Evolutionary conservation across 768 basidiomycete genomes (phyloP).

Genomic region (Tylopilus sp.): DNA sequence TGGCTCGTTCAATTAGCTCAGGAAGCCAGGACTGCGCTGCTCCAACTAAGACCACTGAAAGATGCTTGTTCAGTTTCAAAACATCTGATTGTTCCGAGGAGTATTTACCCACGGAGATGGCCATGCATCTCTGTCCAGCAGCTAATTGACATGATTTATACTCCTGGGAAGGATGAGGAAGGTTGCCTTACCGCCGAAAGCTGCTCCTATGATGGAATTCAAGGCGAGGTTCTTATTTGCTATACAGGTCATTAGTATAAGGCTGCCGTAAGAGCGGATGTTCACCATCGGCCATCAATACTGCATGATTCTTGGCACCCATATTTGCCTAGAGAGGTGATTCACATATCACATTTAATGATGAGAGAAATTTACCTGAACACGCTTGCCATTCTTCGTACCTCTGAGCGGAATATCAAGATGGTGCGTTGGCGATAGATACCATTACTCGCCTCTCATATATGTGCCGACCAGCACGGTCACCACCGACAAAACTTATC

Average conservation of each 20-base stretch:
- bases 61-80: not conserved
- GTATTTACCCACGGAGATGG: constrained; percentile 77
- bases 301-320: constrained; percentile 96
- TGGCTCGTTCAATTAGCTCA: constrained; percentile 78
- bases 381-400: constrained; percentile 83
- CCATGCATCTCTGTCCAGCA: constrained; percentile 98
- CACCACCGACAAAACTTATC: constrained; percentile 95
- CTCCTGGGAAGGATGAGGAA: constrained; percentile 16
- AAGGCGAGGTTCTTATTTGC: constrained; percentile 91
- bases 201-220: constrained; percentile 91
- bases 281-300: constrained; percentile 91
- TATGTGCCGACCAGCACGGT: constrained; percentile 90
- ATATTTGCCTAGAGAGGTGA: constrained; percentile 53
- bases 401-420: constrained; percentile 46
- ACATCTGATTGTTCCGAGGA: not conserved
- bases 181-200: constrained; percentile 69
- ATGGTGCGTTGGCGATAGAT: not conserved
- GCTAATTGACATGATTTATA: constrained; percentile 45
- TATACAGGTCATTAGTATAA: constrained; percentile 23
- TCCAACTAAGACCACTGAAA: constrained; percentile 76
- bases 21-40: constrained; percentile 77
- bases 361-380: constrained; percentile 49
- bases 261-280: not conserved
- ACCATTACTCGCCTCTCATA: constrained; percentile 62
- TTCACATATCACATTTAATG: not conserved